phyloP scores from a whole-genome alignment of 495 filamentous ascomycete species.

The Parathielavia appendiculata region DNA sequence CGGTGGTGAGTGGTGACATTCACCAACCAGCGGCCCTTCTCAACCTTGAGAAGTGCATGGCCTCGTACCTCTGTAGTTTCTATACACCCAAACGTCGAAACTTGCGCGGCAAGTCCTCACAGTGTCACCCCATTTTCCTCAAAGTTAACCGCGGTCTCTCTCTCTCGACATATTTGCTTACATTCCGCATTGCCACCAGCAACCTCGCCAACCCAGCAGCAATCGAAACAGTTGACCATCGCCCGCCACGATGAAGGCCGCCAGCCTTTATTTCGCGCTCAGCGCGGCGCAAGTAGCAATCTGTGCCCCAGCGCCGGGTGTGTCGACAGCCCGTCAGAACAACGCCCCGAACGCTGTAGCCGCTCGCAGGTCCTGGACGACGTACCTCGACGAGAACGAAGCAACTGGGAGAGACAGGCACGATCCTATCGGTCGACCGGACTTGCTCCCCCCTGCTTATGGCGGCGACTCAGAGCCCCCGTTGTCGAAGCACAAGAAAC shows the following conservation, averaged over 20 bases:
- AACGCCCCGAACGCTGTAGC: neutral
- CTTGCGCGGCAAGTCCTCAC: no score
- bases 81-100: no score
- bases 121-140: no score
- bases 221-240: neutral
- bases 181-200: neutral
- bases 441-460: neutral
- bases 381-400: neutral
- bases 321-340: neutral
- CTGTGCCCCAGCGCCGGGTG: slow-evolving; percentile 17
- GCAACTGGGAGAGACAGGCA: neutral
- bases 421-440: neutral
- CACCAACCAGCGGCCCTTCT: no score
- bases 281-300: slow-evolving; percentile 17
- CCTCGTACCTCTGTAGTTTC: no score
- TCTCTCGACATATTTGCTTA: no score
- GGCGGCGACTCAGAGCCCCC: neutral
- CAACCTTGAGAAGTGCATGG: no score
- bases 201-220: neutral
- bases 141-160: no score
- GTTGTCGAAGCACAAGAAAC: slow-evolving; percentile 10
- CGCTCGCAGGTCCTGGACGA: neutral
- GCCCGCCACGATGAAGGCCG: slow-evolving; percentile 20
- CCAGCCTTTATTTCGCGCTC: slow-evolving; percentile 18
- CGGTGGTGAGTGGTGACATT: no score